Percentiles rank a stretch among this genome's conserved stretches.
Conservation (phyloP, 495 filamentous ascomycete genomes). For the Neurospora sp. region DNA sequence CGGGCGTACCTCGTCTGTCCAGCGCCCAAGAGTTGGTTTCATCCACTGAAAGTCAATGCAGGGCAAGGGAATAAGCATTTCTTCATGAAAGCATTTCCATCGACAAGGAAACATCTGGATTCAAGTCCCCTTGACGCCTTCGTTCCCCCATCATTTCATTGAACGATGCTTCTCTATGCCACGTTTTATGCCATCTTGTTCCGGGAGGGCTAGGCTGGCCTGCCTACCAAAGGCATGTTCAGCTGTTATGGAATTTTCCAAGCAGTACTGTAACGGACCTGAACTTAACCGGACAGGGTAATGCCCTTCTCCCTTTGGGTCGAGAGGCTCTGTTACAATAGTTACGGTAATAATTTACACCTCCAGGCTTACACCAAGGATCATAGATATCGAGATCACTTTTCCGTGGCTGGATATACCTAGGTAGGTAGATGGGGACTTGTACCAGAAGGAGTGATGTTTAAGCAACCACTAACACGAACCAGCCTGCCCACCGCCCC, state of each 20-base stretch:
- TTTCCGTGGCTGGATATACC: neutral
- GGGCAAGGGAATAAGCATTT: neutral
- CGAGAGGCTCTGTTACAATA: neutral
- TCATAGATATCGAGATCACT: neutral
- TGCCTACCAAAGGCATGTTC: neutral
- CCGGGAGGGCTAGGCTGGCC: neutral
- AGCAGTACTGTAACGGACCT: neutral
- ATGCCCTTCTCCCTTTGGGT: neutral
- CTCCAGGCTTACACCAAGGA: neutral
- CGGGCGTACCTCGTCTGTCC: neutral
- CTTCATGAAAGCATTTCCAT: neutral
- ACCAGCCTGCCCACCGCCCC: neutral
- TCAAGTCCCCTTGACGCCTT: neutral
- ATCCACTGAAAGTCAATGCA: neutral
- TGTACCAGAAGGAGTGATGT: neutral
- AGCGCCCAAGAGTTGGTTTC: neutral
- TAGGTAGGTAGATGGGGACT: neutral
- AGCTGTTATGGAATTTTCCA: neutral
- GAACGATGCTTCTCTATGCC: neutral
- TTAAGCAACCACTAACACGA: neutral
- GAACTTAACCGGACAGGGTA: neutral
- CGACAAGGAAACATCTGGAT: neutral
- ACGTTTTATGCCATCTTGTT: neutral
- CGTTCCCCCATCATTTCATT: neutral
- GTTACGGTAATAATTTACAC: neutral